These are phyloP conservation scores for Ustilago lituana DNA, from an alignment of 1,284 basidiomycete genomes.

Conservation along the genomic window DNA sequence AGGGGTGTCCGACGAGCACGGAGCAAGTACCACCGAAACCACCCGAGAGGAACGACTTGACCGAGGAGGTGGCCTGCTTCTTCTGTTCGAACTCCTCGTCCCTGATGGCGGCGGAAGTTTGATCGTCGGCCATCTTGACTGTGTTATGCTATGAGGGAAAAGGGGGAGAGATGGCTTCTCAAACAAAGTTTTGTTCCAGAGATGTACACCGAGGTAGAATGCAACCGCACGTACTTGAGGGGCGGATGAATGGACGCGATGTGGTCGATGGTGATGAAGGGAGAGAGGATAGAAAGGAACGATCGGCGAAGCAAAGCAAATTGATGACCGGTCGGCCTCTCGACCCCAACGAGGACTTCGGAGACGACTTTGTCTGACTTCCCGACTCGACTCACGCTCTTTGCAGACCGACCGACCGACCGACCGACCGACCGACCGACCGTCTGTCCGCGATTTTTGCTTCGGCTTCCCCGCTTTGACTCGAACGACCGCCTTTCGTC, in stretches of 20 bases:
- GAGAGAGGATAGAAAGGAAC: not conserved
- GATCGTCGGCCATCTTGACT: constrained; percentile 57
- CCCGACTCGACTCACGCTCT: not conserved
- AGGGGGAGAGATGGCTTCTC: no score
- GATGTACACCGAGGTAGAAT: no score
- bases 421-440: no score
- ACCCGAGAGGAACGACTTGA: constrained; percentile 71
- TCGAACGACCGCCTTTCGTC: not conserved
- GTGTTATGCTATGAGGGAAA: constrained; percentile 5
- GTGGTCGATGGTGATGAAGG: constrained; percentile 2
- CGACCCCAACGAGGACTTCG: not conserved
- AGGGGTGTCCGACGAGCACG: constrained; percentile 94
- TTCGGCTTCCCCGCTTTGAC: constrained; percentile 6
- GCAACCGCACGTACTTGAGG: no score
- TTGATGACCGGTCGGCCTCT: no score
- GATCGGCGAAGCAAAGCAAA: no score
- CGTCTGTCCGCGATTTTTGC: not conserved
- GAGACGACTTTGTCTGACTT: constrained; percentile 1
- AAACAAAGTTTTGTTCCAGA: no score
- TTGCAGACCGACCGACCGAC: no score
- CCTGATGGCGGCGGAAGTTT: constrained; percentile 48
- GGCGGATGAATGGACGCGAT: not conserved
- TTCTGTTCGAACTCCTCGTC: constrained; percentile 55
- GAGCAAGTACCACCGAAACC: constrained; percentile 88
- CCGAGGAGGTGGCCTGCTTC: constrained; percentile 57